Percentiles rank a stretch among this genome's conserved stretches.
Evolutionary conservation across 2,329 filamentous ascomycete species (phyloP).

Genomic region (Colletotrichum phormii): DNA sequence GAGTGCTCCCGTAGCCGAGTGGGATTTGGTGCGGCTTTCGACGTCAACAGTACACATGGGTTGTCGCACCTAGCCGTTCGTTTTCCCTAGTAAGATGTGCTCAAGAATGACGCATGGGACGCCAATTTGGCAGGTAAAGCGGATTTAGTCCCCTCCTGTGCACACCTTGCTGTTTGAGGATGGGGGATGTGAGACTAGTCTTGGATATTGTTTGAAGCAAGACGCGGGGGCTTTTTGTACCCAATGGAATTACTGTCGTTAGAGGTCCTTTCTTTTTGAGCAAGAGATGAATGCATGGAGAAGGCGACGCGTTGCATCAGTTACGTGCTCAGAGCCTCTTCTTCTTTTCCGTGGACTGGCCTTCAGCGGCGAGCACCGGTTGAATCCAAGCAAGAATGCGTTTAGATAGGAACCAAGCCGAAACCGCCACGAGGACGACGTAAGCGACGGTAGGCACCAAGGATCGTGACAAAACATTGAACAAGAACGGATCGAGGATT

Average conservation of each 20-base stretch:
- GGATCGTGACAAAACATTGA: slow-evolving; percentile 83
- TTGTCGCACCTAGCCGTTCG: background rate
- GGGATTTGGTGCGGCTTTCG: background rate
- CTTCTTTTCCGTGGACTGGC: slow-evolving; percentile 50
- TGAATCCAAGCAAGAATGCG: slow-evolving; percentile 48
- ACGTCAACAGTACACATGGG: background rate
- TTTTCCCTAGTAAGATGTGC: background rate
- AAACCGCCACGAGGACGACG: slow-evolving; percentile 69
- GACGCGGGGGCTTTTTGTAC: slow-evolving; percentile 13
- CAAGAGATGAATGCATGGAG: slow-evolving; percentile 24
- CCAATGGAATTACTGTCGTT: slow-evolving; percentile 22
- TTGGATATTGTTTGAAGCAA: background rate
- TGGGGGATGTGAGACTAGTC: background rate
- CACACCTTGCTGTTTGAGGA: slow-evolving; percentile 2
- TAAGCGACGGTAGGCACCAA: slow-evolving; percentile 79
- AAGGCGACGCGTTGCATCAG: slow-evolving; percentile 8
- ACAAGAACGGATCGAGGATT: slow-evolving; percentile 87
- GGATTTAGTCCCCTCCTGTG: slow-evolving; percentile 2
- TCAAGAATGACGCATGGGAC: background rate
- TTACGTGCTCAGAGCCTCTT: slow-evolving; percentile 42
- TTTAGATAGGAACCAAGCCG: slow-evolving; percentile 57
- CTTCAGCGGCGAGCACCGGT: slow-evolving; percentile 41
- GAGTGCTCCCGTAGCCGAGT: background rate
- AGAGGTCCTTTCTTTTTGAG: slow-evolving; percentile 24
- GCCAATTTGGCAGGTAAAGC: background rate